Percentiles rank a stretch among this genome's conserved stretches.
Evolutionary conservation across 352 stramenopile genomes (phyloP).

Genomic region (Globisporangium heterothallicum): DNA sequence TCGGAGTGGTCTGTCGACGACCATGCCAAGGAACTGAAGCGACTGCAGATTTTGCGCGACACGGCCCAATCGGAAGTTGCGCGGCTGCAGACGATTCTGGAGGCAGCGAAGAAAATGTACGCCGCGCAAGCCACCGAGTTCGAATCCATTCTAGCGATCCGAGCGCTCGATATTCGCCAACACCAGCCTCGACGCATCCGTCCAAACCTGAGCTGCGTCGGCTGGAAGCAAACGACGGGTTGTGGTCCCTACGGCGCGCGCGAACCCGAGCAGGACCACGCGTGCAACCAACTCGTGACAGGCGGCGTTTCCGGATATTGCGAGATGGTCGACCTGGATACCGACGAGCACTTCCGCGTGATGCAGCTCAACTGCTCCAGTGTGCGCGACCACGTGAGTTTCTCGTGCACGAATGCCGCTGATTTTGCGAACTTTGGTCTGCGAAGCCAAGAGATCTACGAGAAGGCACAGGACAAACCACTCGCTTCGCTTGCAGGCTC

Average conservation of each 20-base stretch:
- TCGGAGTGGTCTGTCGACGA: slow-evolving; percentile 13
- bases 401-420: slow-evolving; percentile 47
- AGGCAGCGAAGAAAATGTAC: slow-evolving; percentile 27
- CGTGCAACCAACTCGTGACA: slow-evolving; percentile 39
- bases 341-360: slow-evolving; percentile 54
- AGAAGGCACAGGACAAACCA: slow-evolving; percentile 14
- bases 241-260: slow-evolving; percentile 44
- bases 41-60: slow-evolving; percentile 26
- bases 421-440: slow-evolving; percentile 64
- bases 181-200: slow-evolving; percentile 26
- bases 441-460: slow-evolving; percentile 25
- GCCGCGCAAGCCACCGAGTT: slow-evolving; percentile 25
- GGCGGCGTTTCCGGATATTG: slow-evolving; percentile 55
- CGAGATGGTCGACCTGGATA: slow-evolving; percentile 48
- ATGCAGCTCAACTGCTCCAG: slow-evolving; percentile 68
- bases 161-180: slow-evolving; percentile 29
- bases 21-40: slow-evolving; percentile 26
- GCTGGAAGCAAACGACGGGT: slow-evolving; percentile 50
- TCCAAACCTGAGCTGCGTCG: slow-evolving; percentile 44
- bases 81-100: slow-evolving; percentile 27
- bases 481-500: slow-evolving; percentile 20
- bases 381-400: slow-evolving; percentile 37
- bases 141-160: slow-evolving; percentile 25
- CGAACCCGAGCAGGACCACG: slow-evolving; percentile 38
- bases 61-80: slow-evolving; percentile 32